Evolutionary conservation across 2,329 filamentous ascomycete genomes (phyloP), one percentile per base, ranked within the genome.

Genomic region (Alternaria brassicicola): DNA sequence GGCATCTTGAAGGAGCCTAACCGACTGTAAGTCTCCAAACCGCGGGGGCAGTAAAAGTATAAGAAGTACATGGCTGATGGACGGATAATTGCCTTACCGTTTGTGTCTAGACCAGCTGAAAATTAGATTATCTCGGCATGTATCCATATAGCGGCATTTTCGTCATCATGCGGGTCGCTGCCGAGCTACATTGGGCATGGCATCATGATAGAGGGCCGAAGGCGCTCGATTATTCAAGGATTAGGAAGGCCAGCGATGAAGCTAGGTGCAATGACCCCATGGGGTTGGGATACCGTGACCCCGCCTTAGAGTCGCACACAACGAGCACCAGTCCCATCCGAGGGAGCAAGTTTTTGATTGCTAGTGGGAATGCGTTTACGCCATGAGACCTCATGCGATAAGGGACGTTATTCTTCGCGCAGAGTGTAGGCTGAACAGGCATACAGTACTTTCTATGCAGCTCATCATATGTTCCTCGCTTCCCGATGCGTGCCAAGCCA

Each of bases 231-330:
- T 25, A 30, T 30, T 33, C 53, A 30, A 41, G 36, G 48, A n/a
- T 43, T 51, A 26, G 46, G 35, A 19, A 50, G 28, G 26, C 36
- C 31, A 28, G 45, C 15, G 45, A 42, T 42, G 36, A 50, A 6
- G 36, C 52, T 25, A 51, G 47, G 41, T 46, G 53, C 53, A 30
- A 51, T 55, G 46, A 51, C 53, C 53, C 53, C 53, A n/a, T 23
- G 38, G 46, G 53, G 52, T 35, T 33, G 43, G 43, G 31, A 30
- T 17, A 48, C 23, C 17, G 52, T 30, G 30, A 42, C 28, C 45
- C 43, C 43, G 43, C 28, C 21, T 23, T 25, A 33, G 12, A 38
- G 38, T 33, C 21, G 36, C 52, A n/a, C 52, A n/a, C 3, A 33
- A n/a, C 13, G 47, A 25, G 19, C 7, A 31, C 19, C 5, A 35